A percentile compares a stretch with the other conserved stretches of the same genome.
Conservation (phyloP, 805 yeast species). For the Metschnikowia kunwiensis region DNA sequence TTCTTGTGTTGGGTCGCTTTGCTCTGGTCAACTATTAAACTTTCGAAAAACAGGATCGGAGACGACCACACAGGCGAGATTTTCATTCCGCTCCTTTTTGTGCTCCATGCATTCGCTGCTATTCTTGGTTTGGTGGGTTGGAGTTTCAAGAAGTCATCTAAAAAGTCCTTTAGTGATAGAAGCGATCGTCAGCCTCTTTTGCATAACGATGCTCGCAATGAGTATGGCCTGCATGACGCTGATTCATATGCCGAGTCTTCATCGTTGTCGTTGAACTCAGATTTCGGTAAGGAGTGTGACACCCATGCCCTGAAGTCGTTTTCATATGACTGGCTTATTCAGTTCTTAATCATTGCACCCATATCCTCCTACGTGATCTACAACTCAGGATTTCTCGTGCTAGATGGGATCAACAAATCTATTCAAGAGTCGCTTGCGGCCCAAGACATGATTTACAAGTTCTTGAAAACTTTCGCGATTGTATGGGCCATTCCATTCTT, state of each 20-base stretch:
- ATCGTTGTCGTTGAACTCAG: conserved; percentile 19
- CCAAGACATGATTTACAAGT: conserved; percentile 33
- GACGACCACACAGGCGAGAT: conserved; percentile 55
- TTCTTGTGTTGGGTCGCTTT: conserved; percentile 56
- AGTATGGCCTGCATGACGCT: conserved; percentile 16
- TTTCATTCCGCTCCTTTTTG: conserved; percentile 44
- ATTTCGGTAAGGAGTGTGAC: conserved; percentile 24
- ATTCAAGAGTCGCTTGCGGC: conserved; percentile 59
- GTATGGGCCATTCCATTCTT: conserved; percentile 47
- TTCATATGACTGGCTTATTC: conserved; percentile 79
- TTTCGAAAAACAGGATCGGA: conserved; percentile 39
- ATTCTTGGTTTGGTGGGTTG: conserved; percentile 53
- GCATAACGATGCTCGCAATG: conserved; percentile 16
- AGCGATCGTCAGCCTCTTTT: conserved; percentile 35
- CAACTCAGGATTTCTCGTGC: conserved; percentile 50
- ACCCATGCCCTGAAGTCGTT: conserved; percentile 38
- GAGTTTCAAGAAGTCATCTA: conserved; percentile 25
- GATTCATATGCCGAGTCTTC: conserved; percentile 19
- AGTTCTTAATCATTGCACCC: conserved; percentile 68
- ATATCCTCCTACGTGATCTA: conserved; percentile 53
- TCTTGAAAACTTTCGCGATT: conserved; percentile 28
- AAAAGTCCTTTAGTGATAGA: conserved; percentile 5
- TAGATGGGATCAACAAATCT: conserved; percentile 68
- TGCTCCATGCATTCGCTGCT: conserved; percentile 45
- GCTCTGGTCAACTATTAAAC: conserved; percentile 45